Evolutionary conservation across 129 eudicot species (phyloP).

Genomic region (Oenanthe sinensis): DNA sequence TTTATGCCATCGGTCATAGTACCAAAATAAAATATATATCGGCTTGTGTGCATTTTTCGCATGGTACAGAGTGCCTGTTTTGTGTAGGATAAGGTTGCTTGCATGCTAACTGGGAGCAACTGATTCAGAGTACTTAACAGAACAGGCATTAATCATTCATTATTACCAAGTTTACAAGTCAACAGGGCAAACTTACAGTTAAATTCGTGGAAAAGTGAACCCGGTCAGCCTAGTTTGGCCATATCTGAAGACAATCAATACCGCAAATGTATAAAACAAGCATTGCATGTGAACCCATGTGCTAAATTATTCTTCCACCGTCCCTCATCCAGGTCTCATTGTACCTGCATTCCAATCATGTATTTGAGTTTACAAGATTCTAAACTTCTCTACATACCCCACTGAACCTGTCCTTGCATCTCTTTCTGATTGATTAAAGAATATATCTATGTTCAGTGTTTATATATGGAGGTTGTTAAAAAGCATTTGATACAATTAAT

Average conservation of each 20-base stretch:
- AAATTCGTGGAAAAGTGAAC: not conserved
- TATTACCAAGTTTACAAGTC: not conserved
- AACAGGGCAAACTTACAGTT: not conserved
- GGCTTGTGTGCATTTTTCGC: not conserved
- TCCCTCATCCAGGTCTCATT: not conserved
- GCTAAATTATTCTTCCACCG: not conserved
- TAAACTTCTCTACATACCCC: not conserved
- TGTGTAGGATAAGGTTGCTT: not conserved
- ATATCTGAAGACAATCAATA: not conserved
- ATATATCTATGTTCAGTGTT: not conserved
- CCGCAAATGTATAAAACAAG: not conserved
- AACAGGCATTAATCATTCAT: not conserved
- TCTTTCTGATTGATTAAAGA: not conserved
- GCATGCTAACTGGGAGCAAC: not conserved
- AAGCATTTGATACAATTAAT: not conserved
- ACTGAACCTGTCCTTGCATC: not conserved
- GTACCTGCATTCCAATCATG: not conserved
- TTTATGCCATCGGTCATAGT: not conserved
- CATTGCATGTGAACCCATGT: conserved; percentile 4
- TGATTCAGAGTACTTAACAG: not conserved
- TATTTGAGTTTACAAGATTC: not conserved
- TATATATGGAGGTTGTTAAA: not conserved
- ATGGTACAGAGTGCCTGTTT: not conserved
- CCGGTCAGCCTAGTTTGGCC: not conserved
- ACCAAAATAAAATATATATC: not conserved